phyloP scores from a whole-genome alignment of 768 basidiomycete genomes.

The Cubamyces sp. region DNA sequence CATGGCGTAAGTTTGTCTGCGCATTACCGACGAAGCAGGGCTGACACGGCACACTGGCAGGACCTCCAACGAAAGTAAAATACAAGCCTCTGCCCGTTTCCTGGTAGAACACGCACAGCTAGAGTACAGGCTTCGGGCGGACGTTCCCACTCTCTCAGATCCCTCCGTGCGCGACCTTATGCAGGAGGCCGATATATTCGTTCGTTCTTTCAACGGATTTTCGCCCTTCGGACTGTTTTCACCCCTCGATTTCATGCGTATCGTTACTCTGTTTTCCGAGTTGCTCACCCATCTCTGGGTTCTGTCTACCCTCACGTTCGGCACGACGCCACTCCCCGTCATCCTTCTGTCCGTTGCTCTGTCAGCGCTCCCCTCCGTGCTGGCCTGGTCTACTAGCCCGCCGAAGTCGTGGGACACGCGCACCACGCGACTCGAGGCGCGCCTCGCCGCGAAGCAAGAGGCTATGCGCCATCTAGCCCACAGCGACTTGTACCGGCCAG shows the following conservation, averaged over 20 bases:
- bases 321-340: slow-evolving; percentile 55
- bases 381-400: slow-evolving; percentile 46
- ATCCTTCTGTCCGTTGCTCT: slow-evolving; percentile 66
- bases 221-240: slow-evolving; percentile 80
- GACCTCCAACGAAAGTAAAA: slow-evolving; percentile 69
- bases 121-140: slow-evolving; percentile 74
- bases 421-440: slow-evolving; percentile 59
- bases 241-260: slow-evolving; percentile 77
- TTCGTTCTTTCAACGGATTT: slow-evolving; percentile 74
- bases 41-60: slow-evolving; percentile 40
- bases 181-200: slow-evolving; percentile 86
- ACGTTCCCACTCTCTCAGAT: slow-evolving; percentile 78
- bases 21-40: slow-evolving; percentile 15
- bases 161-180: slow-evolving; percentile 75
- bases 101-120: slow-evolving; percentile 80
- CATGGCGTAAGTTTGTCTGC: slow-evolving; percentile 61
- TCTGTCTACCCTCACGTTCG: slow-evolving; percentile 63
- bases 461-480: slow-evolving; percentile 75
- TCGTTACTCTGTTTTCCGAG: slow-evolving; percentile 73
- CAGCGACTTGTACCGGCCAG: slow-evolving; percentile 76
- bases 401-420: slow-evolving; percentile 46
- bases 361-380: slow-evolving; percentile 59
- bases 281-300: slow-evolving; percentile 72
- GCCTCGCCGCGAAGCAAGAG: slow-evolving; percentile 72
- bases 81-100: slow-evolving; percentile 74